Evolutionary conservation across 2,329 filamentous ascomycete genomes (phyloP), one percentile per base, ranked within the genome.

Genomic region (Talaromyces verruculosus): DNA sequence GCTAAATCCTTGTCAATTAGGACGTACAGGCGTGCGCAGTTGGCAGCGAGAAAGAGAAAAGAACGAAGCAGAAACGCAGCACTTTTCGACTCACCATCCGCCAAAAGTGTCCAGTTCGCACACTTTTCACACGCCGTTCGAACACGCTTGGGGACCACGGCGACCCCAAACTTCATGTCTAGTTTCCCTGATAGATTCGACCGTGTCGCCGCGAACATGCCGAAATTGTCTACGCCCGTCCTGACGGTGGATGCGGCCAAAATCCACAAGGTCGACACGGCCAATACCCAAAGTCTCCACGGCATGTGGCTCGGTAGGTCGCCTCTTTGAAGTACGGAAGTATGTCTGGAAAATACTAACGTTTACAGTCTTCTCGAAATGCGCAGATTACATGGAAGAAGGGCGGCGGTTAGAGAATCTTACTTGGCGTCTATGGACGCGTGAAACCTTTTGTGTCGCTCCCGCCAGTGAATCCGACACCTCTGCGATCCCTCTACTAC

Each of bases 271-370:
- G 92, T 98, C 74, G 93, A 98, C 81, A 97, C 94, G 1, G 87
- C 90, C 71, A 96, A 96, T 78, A 89, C 92, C 33, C 92, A 96
- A 81, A 96, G 93, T 76, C 87, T 98, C 61, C 96, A 95, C 81
- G 93, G 91, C 83, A 96, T 98, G 87, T 97, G 93, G 93, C 94
- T 92, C 78, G 92, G 93, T 96, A 81, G 86, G 91, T 85, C 49
- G 19, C 25, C 17, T 37, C 30, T 22, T n/a, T 57, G 13, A n/a
- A 61, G 28, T 25, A 43, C 41, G 39, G 19, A 43, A 19, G 64
- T 63, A 19, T 30, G 13, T 62, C 5, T 30, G 41, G 22, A 7
- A 19, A 5, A 17, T 25, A 35, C 43, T 62, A 53, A 62, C 43
- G 19, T 43, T 8, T 15, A 28, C 75, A 95, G 93, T 98, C 67